Conservation (phyloP, 164 flowering plant species). For the Hamamelis virginiana region DNA sequence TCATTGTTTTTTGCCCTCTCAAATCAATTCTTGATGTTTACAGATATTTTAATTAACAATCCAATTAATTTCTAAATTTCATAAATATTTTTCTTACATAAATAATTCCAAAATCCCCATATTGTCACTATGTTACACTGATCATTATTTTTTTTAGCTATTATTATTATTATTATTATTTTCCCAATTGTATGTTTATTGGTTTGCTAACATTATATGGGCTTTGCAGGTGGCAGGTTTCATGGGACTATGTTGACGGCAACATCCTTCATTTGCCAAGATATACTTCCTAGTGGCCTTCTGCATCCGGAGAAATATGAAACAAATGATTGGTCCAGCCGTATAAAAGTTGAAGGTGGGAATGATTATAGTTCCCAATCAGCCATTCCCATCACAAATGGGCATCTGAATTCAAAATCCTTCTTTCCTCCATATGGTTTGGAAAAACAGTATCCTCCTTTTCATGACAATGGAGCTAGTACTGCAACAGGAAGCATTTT, state of each 20-base stretch:
- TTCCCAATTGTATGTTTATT: neutral
- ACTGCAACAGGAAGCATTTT: constrained; percentile 26
- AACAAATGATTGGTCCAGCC: constrained; percentile 28
- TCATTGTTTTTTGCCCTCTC: neutral
- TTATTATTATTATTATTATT: neutral
- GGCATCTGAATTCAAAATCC: constrained; percentile 28
- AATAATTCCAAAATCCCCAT: neutral
- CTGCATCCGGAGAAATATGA: constrained; percentile 35
- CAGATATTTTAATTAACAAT: neutral
- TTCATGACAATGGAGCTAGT: constrained; percentile 23
- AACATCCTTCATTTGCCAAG: constrained; percentile 52
- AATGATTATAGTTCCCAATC: constrained; percentile 24
- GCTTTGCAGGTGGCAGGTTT: constrained; percentile 36
- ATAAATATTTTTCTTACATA: too few species aligned
- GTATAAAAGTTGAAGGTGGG: constrained; percentile 42
- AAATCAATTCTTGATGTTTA: neutral
- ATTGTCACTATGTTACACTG: neutral
- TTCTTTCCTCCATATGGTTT: constrained; percentile 16
- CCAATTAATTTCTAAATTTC: neutral
- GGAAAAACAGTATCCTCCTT: constrained; percentile 28
- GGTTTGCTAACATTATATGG: constrained; percentile 5
- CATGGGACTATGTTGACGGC: constrained; percentile 24
- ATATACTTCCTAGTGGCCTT: constrained; percentile 36
- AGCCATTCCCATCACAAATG: constrained; percentile 23
- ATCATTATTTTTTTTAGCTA: neutral